phyloP scores from a whole-genome alignment of 176 grass and related monocot genomes.

The Olyra latifolia region DNA sequence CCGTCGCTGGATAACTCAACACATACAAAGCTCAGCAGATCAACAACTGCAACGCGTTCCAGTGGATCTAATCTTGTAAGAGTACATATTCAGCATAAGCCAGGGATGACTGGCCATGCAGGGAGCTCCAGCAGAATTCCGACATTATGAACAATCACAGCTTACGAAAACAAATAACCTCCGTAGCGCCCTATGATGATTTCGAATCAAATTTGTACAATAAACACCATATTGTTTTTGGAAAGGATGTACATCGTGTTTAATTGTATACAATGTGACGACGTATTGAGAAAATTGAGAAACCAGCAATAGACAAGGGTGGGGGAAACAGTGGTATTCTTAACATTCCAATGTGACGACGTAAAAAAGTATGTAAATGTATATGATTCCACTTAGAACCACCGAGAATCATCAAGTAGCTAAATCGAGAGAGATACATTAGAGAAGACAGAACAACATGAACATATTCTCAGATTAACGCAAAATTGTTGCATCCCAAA shows the following conservation, averaged over 20 bases:
- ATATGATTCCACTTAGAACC: background rate
- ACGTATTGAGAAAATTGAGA: background rate
- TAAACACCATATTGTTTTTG: background rate
- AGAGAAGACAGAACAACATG: background rate
- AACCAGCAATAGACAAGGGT: background rate
- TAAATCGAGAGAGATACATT: background rate
- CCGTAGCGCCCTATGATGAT: background rate
- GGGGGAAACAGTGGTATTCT: background rate
- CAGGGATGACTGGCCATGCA: background rate
- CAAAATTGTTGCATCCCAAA: constrained; percentile 22
- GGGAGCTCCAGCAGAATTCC: background rate
- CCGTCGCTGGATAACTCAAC: no score
- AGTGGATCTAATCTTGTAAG: no score
- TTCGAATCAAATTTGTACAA: background rate
- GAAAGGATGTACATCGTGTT: no score
- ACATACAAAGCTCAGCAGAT: no score
- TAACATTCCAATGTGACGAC: background rate
- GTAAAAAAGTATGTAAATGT: background rate
- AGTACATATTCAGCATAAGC: background rate
- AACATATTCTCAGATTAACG: background rate
- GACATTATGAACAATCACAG: background rate
- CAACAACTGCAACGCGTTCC: background rate
- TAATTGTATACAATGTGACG: no score
- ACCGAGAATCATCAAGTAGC: background rate
- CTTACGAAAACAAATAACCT: background rate